A percentile compares a stretch with the other conserved stretches of the same genome.
Evolutionary conservation across 495 filamentous ascomycete genomes (phyloP).

Genomic region (Chlorociboria aeruginascens): DNA sequence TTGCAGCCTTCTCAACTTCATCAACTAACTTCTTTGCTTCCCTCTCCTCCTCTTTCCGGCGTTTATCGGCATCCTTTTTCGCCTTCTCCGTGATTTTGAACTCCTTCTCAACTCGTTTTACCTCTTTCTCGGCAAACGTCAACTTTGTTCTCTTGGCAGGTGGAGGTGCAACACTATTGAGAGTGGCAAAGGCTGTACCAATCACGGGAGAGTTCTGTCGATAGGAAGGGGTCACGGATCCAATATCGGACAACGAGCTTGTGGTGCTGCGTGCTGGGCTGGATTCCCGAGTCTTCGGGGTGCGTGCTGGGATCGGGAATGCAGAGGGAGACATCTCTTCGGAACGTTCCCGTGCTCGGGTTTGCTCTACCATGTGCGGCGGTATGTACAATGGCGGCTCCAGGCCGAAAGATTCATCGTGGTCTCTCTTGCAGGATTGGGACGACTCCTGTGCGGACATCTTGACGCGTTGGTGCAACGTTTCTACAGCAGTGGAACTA

Average conservation of each 20-base stretch:
- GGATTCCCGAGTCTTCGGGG: neutral
- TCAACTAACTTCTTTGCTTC: constrained; percentile 31
- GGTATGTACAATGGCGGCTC: constrained; percentile 6
- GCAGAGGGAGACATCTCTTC: neutral
- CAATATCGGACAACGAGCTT: constrained; percentile 4
- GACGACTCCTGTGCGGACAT: constrained; percentile 7
- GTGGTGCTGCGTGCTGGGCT: constrained; percentile 9
- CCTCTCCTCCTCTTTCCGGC: constrained; percentile 32
- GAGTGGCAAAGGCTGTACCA: constrained; percentile 4
- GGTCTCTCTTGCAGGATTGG: constrained; percentile 9
- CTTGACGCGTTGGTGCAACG: constrained; percentile 19
- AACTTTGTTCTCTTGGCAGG: constrained; percentile 36
- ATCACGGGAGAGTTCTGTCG: neutral
- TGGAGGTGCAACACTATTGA: constrained; percentile 2
- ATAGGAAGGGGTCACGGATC: constrained; percentile 1
- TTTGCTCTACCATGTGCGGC: neutral
- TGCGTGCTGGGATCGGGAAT: neutral
- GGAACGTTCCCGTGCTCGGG: neutral
- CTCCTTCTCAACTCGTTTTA: constrained; percentile 9
- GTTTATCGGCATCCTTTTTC: constrained; percentile 36
- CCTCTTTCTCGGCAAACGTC: constrained; percentile 34
- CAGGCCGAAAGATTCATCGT: constrained; percentile 4
- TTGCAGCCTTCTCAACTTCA: constrained; percentile 27
- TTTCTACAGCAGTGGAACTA: neutral
- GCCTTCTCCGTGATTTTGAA: constrained; percentile 6